phyloP scores from a whole-genome alignment of 768 basidiomycete genomes.

The Gelatoporia subvermispora region DNA sequence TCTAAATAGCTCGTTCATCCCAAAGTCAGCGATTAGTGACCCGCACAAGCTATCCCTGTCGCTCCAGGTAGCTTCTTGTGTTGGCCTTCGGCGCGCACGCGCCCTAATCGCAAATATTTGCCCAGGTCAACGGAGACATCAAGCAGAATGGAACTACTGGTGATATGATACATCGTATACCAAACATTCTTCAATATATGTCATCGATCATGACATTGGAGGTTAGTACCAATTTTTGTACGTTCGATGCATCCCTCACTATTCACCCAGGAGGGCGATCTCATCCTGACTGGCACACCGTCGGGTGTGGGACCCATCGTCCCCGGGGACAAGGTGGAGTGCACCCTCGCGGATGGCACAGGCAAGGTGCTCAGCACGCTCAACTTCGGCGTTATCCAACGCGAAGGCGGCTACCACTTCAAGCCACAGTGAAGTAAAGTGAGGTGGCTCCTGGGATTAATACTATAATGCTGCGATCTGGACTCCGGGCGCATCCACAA shows the following conservation, averaged over 20 bases:
- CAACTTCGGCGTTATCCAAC: slow-evolving; percentile 57
- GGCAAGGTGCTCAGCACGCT: slow-evolving; percentile 58
- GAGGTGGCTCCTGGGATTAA: background rate
- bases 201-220: slow-evolving; percentile 98
- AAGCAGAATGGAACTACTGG: slow-evolving; percentile 84
- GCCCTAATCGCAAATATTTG: too few species aligned
- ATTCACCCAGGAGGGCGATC: slow-evolving; percentile 72
- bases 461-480: slow-evolving; percentile 2
- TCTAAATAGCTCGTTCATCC: slow-evolving; percentile 65
- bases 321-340: slow-evolving; percentile 77
- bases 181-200: slow-evolving; percentile 81
- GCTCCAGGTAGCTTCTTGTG: slow-evolving; percentile 51
- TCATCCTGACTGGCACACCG: slow-evolving; percentile 91
- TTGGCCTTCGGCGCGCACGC: background rate
- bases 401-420: slow-evolving; percentile 70
- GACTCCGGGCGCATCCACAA: background rate
- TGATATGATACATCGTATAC: slow-evolving; percentile 93
- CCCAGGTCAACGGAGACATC: slow-evolving; percentile 73
- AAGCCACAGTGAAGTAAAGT: slow-evolving; percentile 7
- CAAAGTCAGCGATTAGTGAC: slow-evolving; percentile 62
- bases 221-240: slow-evolving; percentile 33
- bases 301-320: slow-evolving; percentile 78
- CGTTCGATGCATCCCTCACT: background rate
- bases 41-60: slow-evolving; percentile 72
- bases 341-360: slow-evolving; percentile 52